Evolutionary conservation across 208 protist genomes (phyloP).

Genomic region (Trypanosoma congolense): DNA sequence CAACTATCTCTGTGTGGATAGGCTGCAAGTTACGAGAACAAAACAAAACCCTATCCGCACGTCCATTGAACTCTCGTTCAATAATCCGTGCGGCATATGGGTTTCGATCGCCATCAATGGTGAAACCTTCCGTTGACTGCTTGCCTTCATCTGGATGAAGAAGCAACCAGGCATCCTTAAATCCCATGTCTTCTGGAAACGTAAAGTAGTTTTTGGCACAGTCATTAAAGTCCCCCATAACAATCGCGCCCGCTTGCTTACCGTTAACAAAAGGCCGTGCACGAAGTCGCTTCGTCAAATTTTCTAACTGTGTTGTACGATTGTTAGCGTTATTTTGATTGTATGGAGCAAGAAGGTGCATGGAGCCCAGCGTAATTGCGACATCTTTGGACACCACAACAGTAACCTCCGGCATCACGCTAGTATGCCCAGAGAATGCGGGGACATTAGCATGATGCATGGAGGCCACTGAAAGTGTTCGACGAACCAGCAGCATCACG

Average conservation of each 20-base stretch:
- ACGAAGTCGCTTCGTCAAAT: slow-evolving; percentile 31
- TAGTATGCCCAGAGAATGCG: slow-evolving; percentile 38
- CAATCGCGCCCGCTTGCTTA: slow-evolving; percentile 9
- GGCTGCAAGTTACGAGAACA: slow-evolving; percentile 36
- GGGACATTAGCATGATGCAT: slow-evolving; percentile 38
- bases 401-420: slow-evolving; percentile 42
- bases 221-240: slow-evolving; percentile 67
- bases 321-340: slow-evolving; percentile 43
- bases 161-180: slow-evolving; percentile 42
- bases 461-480: slow-evolving; percentile 15
- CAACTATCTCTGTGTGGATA: slow-evolving; percentile 36
- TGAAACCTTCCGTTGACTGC: slow-evolving; percentile 34
- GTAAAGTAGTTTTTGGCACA: slow-evolving; percentile 33
- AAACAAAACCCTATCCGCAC: slow-evolving; percentile 46
- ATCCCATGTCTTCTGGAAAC: slow-evolving; percentile 32
- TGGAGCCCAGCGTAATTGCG: slow-evolving; percentile 31
- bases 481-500: slow-evolving; percentile 41
- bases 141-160: slow-evolving; percentile 26
- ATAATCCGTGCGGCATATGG: slow-evolving; percentile 48
- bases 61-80: slow-evolving; percentile 55
- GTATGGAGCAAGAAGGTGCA: slow-evolving; percentile 56
- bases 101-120: slow-evolving; percentile 44
- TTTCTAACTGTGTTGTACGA: slow-evolving; percentile 39
- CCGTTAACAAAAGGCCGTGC: slow-evolving; percentile 6
- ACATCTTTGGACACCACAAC: slow-evolving; percentile 25